phyloP scores from a whole-genome alignment of 768 basidiomycete species.

The Trametes elegans region DNA sequence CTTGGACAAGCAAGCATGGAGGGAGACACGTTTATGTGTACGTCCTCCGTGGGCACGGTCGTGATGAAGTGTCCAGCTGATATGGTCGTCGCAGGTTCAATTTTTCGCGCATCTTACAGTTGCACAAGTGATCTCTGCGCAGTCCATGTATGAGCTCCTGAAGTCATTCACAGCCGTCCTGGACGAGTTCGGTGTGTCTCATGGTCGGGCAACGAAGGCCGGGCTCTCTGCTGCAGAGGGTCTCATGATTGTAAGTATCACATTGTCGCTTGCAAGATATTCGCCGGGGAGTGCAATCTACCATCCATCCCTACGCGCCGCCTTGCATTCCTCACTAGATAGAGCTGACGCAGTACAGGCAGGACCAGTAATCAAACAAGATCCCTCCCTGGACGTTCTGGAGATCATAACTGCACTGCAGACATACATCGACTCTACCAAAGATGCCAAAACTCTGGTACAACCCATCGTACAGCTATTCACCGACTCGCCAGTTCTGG shows the following conservation, averaged over 20 bases:
- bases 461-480: slow-evolving; percentile 58
- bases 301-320: too few relatives aligned
- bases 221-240: slow-evolving; percentile 82
- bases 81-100: slow-evolving; percentile 73
- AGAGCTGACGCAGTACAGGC: too few relatives aligned
- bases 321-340: not conserved
- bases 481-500: slow-evolving; percentile 39
- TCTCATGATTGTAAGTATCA: slow-evolving; percentile 58
- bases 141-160: slow-evolving; percentile 78
- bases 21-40: slow-evolving; percentile 85
- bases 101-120: slow-evolving; percentile 89
- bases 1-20: slow-evolving; percentile 88
- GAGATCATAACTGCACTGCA: slow-evolving; percentile 75
- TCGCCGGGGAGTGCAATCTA: too few relatives aligned
- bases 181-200: slow-evolving; percentile 86
- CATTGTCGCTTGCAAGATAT: too few relatives aligned
- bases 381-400: slow-evolving; percentile 54
- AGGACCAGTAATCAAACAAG: slow-evolving; percentile 62
- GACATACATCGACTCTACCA: slow-evolving; percentile 61
- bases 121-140: slow-evolving; percentile 67
- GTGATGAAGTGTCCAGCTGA: too few relatives aligned
- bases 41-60: slow-evolving; percentile 30
- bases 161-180: slow-evolving; percentile 84
- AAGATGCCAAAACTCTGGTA: slow-evolving; percentile 60
- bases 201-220: slow-evolving; percentile 79